phyloP scores from a whole-genome alignment of 83 land plant genomes.

The Thuja plicata region DNA sequence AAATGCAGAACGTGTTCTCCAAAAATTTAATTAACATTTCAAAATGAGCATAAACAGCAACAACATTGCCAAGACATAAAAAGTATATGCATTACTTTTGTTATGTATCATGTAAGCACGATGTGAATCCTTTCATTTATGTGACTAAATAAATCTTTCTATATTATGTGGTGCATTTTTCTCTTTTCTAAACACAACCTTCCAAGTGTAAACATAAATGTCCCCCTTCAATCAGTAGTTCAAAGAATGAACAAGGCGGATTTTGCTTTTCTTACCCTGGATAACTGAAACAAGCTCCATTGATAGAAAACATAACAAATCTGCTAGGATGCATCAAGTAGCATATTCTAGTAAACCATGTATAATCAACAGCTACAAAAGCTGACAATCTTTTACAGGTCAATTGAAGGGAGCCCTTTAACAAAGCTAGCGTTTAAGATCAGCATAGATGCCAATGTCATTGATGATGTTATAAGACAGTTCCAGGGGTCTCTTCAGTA shows the following conservation, averaged over 20 bases:
- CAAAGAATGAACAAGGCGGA: neutral
- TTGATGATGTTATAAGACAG: neutral
- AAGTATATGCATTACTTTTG: neutral
- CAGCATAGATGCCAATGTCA: neutral
- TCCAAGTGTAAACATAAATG: neutral
- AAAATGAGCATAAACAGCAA: neutral
- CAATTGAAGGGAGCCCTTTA: neutral
- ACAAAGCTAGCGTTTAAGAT: neutral
- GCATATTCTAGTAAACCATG: neutral
- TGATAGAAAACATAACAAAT: neutral
- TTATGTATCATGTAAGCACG: neutral
- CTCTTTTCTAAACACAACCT: neutral
- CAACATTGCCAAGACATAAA: neutral
- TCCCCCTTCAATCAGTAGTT: neutral
- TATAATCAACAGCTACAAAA: neutral
- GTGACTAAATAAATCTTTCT: neutral
- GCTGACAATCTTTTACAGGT: neutral
- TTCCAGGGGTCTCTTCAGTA: too few species aligned
- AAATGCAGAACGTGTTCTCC: neutral
- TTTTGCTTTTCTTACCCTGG: neutral
- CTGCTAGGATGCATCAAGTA: neutral
- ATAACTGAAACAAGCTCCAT: neutral
- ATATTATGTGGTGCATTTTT: neutral
- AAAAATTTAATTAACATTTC: neutral
- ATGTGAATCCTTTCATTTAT: neutral